A percentile compares a stretch with the other conserved stretches of the same genome.
These are phyloP conservation scores for Psidium friedrichsthalianum DNA, from an alignment of 345 rosid species.

Conservation along the genomic window DNA sequence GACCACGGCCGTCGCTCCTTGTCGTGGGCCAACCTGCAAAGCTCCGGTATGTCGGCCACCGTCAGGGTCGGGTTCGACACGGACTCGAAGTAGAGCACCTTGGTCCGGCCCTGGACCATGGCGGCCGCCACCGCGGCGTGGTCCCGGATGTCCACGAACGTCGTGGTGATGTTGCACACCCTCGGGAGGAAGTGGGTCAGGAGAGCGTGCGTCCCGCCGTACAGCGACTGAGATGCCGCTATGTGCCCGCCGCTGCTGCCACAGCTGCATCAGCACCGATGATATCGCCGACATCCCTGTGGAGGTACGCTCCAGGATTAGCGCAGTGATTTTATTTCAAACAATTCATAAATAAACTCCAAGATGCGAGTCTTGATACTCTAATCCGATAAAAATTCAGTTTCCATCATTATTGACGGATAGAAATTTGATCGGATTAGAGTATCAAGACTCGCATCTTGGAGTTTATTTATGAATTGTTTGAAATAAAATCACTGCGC, in stretches of 20 bases:
- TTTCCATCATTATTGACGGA: neutral
- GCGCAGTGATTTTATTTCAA: neutral
- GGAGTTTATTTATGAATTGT: neutral
- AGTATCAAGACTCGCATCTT: neutral
- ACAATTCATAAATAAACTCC: neutral
- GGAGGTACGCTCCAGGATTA: neutral
- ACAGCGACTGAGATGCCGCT: constrained; percentile 68
- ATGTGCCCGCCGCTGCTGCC: constrained; percentile 96
- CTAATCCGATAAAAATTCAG: neutral
- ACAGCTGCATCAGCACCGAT: constrained; percentile 74
- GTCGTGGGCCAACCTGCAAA: constrained; percentile 74
- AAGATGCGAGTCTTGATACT: neutral
- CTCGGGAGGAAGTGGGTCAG: constrained; percentile 74
- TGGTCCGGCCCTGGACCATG: constrained; percentile 55
- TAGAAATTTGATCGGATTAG: neutral
- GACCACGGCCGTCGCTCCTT: constrained; percentile 64
- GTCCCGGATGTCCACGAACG: constrained; percentile 69
- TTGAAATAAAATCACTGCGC: neutral
- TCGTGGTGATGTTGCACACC: constrained; percentile 72
- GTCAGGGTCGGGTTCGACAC: constrained; percentile 73
- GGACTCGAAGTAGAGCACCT: constrained; percentile 77
- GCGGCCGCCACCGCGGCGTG: constrained; percentile 44
- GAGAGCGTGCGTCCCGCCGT: constrained; percentile 94
- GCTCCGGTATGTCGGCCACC: constrained; percentile 69
- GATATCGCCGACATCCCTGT: constrained; percentile 97